phyloP scores from a whole-genome alignment of 169 alveolate species.

The Babesia ovis region DNA sequence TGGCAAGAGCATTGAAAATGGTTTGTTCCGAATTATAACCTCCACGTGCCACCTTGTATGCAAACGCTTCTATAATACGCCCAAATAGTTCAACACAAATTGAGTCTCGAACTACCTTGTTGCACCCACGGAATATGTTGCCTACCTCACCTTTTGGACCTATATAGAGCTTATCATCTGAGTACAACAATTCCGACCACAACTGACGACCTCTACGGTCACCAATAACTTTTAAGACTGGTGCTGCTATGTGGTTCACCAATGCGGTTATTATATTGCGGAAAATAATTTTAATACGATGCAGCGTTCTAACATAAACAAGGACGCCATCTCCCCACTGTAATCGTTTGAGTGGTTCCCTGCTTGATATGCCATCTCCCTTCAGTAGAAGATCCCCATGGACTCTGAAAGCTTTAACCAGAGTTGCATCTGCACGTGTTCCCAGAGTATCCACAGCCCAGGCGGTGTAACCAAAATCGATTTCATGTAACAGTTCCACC shows the following conservation, averaged over 20 bases:
- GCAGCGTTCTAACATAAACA: constrained; percentile 7
- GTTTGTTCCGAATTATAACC: constrained; percentile 12
- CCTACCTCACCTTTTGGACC: constrained; percentile 52
- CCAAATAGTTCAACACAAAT: constrained; percentile 51
- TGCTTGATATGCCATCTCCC: constrained; percentile 5
- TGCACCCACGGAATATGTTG: constrained; percentile 2
- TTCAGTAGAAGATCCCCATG: constrained; percentile 27
- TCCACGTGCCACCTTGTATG: not conserved
- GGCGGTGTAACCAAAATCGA: constrained; percentile 38
- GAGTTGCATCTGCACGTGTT: constrained; percentile 17
- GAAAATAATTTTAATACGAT: constrained; percentile 5
- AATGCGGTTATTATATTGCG: not conserved
- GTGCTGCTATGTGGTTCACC: constrained; percentile 8
- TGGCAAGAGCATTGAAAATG: constrained; percentile 49
- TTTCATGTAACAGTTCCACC: constrained; percentile 33
- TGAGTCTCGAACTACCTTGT: constrained; percentile 7
- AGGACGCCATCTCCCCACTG: constrained; percentile 39
- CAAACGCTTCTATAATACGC: constrained; percentile 19
- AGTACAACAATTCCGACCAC: constrained; percentile 45
- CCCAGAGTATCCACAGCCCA: constrained; percentile 37
- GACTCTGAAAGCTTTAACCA: constrained; percentile 18
- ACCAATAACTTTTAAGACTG: not conserved
- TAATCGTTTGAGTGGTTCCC: constrained; percentile 6
- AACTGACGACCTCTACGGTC: not conserved
- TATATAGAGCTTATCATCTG: constrained; percentile 32